Evolutionary conservation across 2,329 filamentous ascomycete genomes (phyloP).

Genomic region (Orbilia brochopaga): DNA sequence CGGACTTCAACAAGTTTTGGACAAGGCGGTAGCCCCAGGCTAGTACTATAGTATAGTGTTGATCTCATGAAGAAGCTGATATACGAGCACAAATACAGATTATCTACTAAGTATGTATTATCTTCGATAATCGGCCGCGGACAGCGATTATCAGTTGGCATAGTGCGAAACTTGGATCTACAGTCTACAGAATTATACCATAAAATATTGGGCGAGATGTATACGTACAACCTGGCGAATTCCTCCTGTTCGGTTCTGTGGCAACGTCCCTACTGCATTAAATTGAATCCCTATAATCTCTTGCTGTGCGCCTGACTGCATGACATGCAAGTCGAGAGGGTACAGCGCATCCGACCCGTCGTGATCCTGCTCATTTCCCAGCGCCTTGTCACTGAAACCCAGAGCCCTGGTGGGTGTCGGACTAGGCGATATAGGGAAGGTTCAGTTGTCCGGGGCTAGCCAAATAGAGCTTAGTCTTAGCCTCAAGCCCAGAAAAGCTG

Average conservation of each 20-base stretch:
- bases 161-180: no score
- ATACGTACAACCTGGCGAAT: not conserved
- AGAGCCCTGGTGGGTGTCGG: constrained; percentile 3
- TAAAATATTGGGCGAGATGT: not conserved
- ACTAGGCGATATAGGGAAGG: constrained; percentile 34
- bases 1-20: no score
- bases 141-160: no score
- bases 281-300: constrained; percentile 35
- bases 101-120: no score
- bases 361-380: constrained; percentile 15
- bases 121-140: no score
- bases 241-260: not conserved
- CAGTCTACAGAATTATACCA: no score
- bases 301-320: constrained; percentile 22
- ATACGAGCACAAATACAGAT: no score
- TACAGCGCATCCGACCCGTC: constrained; percentile 35
- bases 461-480: constrained; percentile 36
- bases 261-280: constrained; percentile 40
- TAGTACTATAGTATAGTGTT: no score
- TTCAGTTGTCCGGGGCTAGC: constrained; percentile 24
- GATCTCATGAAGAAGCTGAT: no score
- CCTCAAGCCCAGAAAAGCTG: not conserved
- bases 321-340: no score
- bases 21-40: no score
- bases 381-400: constrained; percentile 37